These are phyloP conservation scores for Trebouxiophyceae sp. DNA, from an alignment of 163 green algal genomes.

Conservation along the genomic window DNA sequence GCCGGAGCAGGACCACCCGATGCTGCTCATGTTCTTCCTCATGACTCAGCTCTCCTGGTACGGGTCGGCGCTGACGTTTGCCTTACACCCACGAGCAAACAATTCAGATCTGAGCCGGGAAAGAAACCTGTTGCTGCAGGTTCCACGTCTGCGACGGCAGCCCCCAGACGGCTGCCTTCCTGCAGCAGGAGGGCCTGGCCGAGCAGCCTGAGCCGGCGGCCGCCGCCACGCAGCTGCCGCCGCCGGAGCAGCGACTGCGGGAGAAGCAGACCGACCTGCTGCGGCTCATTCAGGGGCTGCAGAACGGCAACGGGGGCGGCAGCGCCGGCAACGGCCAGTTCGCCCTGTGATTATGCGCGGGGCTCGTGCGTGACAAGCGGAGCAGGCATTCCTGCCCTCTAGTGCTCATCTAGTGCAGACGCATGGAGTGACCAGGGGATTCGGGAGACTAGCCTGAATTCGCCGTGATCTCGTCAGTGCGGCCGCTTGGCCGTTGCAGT, in stretches of 20 bases:
- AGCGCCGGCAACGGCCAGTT: no score
- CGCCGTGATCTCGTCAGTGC: no score
- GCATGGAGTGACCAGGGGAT: no score
- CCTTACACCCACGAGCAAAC: neutral
- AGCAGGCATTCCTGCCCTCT: no score
- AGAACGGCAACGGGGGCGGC: no score
- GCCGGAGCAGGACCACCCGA: slow-evolving; percentile 27
- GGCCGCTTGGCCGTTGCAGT: no score
- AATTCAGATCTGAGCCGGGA: neutral
- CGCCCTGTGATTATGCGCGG: no score
- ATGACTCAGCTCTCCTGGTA: slow-evolving; percentile 29
- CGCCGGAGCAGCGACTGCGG: neutral
- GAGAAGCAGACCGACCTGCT: neutral
- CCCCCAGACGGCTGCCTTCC: slow-evolving; percentile 18
- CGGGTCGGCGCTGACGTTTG: neutral
- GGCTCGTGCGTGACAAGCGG: no score
- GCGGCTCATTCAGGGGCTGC: neutral
- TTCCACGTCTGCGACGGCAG: slow-evolving; percentile 31
- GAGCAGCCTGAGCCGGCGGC: neutral
- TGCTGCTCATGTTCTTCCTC: slow-evolving; percentile 34
- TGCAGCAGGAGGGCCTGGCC: slow-evolving; percentile 8
- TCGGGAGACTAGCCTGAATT: no score
- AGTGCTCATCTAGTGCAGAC: no score
- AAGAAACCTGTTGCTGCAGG: slow-evolving; percentile 1
- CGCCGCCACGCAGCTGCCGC: no score